phyloP scores from a whole-genome alignment of 306 rosid genomes.

The Vicia villosa region DNA sequence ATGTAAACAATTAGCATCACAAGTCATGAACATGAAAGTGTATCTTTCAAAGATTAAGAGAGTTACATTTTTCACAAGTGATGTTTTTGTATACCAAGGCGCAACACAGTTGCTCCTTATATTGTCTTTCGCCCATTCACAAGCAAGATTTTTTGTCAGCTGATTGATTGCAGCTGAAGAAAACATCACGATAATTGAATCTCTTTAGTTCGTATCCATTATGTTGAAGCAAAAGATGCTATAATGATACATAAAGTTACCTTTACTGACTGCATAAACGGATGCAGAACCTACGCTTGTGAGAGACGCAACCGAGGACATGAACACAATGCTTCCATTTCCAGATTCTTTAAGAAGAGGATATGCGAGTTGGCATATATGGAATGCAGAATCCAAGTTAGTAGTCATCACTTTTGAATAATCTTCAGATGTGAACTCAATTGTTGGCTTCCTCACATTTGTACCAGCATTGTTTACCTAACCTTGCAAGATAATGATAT shows the following conservation, averaged over 20 bases:
- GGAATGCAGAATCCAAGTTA: conserved; percentile 74
- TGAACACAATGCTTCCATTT: conserved; percentile 75
- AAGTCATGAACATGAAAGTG: conserved; percentile 4
- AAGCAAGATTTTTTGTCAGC: conserved; percentile 44
- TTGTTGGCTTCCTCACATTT: conserved; percentile 76
- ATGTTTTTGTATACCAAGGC: conserved; percentile 79
- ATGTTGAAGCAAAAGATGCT: background rate
- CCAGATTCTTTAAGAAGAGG: conserved; percentile 4
- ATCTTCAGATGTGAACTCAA: conserved; percentile 70
- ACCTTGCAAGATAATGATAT: conserved; percentile 29
- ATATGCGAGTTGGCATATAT: conserved; percentile 50
- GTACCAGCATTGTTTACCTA: conserved; percentile 89
- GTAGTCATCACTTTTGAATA: conserved; percentile 56
- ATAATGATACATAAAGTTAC: background rate
- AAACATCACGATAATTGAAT: conserved; percentile 6
- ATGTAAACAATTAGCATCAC: conserved; percentile 7
- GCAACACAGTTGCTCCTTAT: conserved; percentile 84
- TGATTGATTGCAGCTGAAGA: conserved; percentile 85
- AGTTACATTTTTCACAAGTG: conserved; percentile 65
- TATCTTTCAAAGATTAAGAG: conserved; percentile 31
- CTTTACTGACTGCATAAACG: conserved; percentile 51
- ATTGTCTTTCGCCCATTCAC: conserved; percentile 95
- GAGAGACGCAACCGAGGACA: conserved; percentile 74
- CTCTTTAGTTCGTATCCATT: background rate
- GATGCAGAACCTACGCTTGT: conserved; percentile 50